Base-by-base conservation (phyloP, 352 stramenopile genomes). In the Pythium phragmiticola region DNA sequence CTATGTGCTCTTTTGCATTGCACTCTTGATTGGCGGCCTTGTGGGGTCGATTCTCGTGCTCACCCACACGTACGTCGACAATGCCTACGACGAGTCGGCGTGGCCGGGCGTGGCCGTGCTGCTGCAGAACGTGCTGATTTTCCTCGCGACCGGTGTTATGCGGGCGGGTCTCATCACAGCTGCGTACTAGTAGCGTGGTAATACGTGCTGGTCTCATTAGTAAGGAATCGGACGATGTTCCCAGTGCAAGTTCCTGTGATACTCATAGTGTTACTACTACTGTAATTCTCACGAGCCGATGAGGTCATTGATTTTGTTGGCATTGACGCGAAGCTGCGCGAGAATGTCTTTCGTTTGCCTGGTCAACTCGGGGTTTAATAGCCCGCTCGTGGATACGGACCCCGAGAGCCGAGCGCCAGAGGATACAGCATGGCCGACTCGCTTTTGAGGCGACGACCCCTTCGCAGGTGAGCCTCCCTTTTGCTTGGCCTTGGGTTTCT, bases 231-330 rank as follows among this genome's bases (percentile, higher is more conserved):
- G 21, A 21, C 21, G 21, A 21, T 21, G 21, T 21, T 21, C 21
- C 21, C 21, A 21, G 21, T 21, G 21, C 21, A 21, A 21, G 21
- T 21, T 21, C 1, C 21, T 21, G 21, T 21, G 21, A 21, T 21
- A 21, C 21, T 21, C 21, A 21, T 21, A 21, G 21, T 21, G 21
- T 21, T 21, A 21, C 21, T 21, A 21, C 21, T 21, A 21, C 21
- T 21, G 21, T 21, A 21, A 21, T 21, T 30, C 6, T 48, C 33
- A 55, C 12, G 45, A 64, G 1, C 75, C 72, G 26, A 91, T 88
- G 33, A 92, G 72, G 2, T 89, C 79, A 48, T 86, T 86, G 57
- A 92, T 86, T 65, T 92, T 92, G 57, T 80, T 87, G 19, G 81
- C 73, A 56, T 92, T 92, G 36, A 76, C 64, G 4, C 83, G 79